Percentiles rank a stretch among this genome's conserved stretches.
Evolutionary conservation across 805 yeast genomes (phyloP).

Genomic region (Kazachstania kunashirensis): DNA sequence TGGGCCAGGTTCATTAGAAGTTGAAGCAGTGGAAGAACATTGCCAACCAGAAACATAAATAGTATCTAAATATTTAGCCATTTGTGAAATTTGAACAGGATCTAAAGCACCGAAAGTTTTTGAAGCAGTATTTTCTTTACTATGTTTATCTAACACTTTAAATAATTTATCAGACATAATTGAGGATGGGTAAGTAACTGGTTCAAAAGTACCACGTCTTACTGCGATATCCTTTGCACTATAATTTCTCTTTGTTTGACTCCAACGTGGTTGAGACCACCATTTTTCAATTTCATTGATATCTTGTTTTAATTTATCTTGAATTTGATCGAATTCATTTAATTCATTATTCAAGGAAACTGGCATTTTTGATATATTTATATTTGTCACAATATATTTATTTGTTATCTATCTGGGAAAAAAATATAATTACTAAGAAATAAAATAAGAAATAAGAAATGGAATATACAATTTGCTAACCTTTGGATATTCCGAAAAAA

Average conservation of each 20-base stretch:
- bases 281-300: slow-evolving; percentile 68
- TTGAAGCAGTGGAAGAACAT: slow-evolving; percentile 94
- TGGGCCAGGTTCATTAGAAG: slow-evolving; percentile 96
- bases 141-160: slow-evolving; percentile 57
- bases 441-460: too few relatives aligned
- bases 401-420: too few relatives aligned
- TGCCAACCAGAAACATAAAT: slow-evolving; percentile 98
- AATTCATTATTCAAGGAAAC: slow-evolving; percentile 1
- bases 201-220: slow-evolving; percentile 71
- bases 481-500: too few relatives aligned
- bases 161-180: slow-evolving; percentile 75
- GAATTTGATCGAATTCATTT: slow-evolving; percentile 9
- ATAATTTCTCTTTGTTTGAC: slow-evolving; percentile 76
- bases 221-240: slow-evolving; percentile 79
- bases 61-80: slow-evolving; percentile 91
- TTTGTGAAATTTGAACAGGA: slow-evolving; percentile 90
- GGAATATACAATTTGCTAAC: too few relatives aligned
- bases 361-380: slow-evolving; percentile 4
- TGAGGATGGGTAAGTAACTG: slow-evolving; percentile 63
- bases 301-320: slow-evolving; percentile 32
- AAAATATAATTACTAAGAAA: too few relatives aligned
- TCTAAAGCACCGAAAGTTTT: slow-evolving; percentile 94
- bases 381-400: not conserved
- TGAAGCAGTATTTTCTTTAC: slow-evolving; percentile 55
- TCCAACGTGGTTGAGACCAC: slow-evolving; percentile 95